A percentile compares a stretch with the other conserved stretches of the same genome.
phyloP scores from a whole-genome alignment of 306 rosid genomes.

The Cyamopsis tetragonoloba region DNA sequence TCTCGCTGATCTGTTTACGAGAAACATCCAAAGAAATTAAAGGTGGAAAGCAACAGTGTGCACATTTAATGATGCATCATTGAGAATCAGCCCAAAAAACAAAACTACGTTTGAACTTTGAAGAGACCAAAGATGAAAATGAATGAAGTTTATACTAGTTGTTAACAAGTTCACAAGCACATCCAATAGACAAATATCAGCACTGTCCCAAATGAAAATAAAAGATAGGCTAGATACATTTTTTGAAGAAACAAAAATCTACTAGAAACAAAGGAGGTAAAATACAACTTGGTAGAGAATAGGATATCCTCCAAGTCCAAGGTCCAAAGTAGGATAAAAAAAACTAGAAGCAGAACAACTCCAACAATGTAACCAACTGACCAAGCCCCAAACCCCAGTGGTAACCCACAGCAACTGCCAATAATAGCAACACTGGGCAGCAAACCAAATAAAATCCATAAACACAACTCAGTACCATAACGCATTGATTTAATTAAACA shows the following conservation, averaged over 20 bases:
- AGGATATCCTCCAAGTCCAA: not conserved
- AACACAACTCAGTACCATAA: not conserved
- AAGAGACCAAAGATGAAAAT: not conserved
- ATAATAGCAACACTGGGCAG: not conserved
- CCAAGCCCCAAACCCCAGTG: not conserved
- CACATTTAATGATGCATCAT: slow-evolving; percentile 10
- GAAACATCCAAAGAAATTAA: slow-evolving; percentile 24
- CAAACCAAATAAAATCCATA: not conserved
- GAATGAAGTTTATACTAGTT: not conserved
- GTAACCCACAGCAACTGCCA: not conserved
- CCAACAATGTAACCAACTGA: not conserved
- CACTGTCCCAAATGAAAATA: not conserved
- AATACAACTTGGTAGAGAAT: not conserved
- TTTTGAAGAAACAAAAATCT: not conserved
- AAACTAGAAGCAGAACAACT: not conserved
- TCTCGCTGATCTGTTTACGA: slow-evolving; percentile 54
- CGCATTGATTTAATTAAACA: too few species aligned
- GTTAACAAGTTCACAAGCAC: not conserved
- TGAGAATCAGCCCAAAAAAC: slow-evolving; percentile 9
- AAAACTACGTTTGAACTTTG: not conserved
- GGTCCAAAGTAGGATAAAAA: slow-evolving; percentile 6
- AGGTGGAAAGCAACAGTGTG: slow-evolving; percentile 22
- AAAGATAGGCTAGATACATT: not conserved
- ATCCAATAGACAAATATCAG: not conserved
- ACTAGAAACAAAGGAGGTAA: not conserved